A percentile compares a stretch with the other conserved stretches of the same genome.
These are phyloP conservation scores for Pythium scleroteichum DNA, from an alignment of 352 stramenopile genomes.

Conservation along the genomic window DNA sequence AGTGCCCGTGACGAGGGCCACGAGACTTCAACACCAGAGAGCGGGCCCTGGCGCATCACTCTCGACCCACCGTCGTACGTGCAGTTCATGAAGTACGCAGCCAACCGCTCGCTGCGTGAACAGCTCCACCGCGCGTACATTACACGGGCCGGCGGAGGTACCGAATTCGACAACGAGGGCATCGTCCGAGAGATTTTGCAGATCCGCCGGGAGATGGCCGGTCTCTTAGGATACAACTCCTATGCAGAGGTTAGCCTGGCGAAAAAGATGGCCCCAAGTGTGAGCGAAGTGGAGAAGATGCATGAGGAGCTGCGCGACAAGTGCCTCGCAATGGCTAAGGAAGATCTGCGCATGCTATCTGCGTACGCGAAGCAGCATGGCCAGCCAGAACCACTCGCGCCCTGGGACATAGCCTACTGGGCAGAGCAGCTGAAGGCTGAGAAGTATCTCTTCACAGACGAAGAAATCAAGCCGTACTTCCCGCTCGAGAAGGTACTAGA, in stretches of 20 bases:
- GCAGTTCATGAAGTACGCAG: conserved; percentile 94
- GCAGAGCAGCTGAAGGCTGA: conserved; percentile 95
- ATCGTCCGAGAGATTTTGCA: conserved; percentile 94
- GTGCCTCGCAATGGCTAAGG: conserved; percentile 87
- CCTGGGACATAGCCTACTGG: conserved; percentile 96
- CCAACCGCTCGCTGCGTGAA: conserved; percentile 91
- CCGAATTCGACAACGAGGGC: conserved; percentile 90
- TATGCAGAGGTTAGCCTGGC: conserved; percentile 93
- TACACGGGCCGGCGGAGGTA: conserved; percentile 84
- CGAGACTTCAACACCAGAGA: conserved; percentile 61
- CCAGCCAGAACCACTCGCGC: conserved; percentile 73
- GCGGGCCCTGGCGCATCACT: conserved; percentile 94
- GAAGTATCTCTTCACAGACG: conserved; percentile 95
- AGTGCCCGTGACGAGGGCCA: conserved; percentile 67
- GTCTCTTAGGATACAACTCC: conserved; percentile 93
- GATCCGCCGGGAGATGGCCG: conserved; percentile 90
- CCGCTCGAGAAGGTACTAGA: conserved; percentile 93
- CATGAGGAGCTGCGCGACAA: conserved; percentile 93
- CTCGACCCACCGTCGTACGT: conserved; percentile 95
- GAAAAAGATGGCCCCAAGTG: conserved; percentile 96
- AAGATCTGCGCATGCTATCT: conserved; percentile 91
- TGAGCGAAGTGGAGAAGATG: conserved; percentile 92
- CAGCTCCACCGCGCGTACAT: conserved; percentile 93
- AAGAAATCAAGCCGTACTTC: conserved; percentile 98
- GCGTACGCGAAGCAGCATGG: conserved; percentile 84